These are phyloP conservation scores for Phytophthora uliginosa DNA, from an alignment of 352 stramenopile genomes.

Conservation along the genomic window DNA sequence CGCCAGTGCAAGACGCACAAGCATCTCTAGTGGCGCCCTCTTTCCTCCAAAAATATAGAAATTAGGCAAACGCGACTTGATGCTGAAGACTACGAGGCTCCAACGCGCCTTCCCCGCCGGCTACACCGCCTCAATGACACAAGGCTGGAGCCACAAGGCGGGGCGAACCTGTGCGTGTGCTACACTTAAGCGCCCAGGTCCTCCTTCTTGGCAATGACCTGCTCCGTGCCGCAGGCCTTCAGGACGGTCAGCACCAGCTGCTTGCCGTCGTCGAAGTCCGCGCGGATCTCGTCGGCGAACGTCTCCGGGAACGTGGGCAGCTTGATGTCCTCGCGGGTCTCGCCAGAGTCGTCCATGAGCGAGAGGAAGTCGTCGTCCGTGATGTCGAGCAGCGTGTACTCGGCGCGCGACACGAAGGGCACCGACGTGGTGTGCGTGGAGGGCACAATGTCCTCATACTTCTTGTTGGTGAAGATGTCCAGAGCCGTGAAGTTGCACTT, in stretches of 20 bases:
- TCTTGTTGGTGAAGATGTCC: slow-evolving; percentile 99
- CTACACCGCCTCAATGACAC: not conserved
- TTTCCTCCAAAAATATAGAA: slow-evolving; percentile 59
- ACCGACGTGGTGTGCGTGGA: slow-evolving; percentile 99
- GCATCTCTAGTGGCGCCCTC: slow-evolving; percentile 27
- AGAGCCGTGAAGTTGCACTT: slow-evolving; percentile 99
- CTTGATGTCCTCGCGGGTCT: slow-evolving; percentile 99
- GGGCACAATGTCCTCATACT: slow-evolving; percentile 99
- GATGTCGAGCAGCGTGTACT: slow-evolving; percentile 99
- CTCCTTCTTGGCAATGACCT: slow-evolving; percentile 99
- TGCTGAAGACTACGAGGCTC: slow-evolving; percentile 45
- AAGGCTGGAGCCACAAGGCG: slow-evolving; percentile 1
- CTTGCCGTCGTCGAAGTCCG: slow-evolving; percentile 97
- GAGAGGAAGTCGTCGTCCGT: slow-evolving; percentile 98
- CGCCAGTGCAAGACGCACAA: slow-evolving; percentile 23
- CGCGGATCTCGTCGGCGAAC: slow-evolving; percentile 97
- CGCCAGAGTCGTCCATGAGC: slow-evolving; percentile 98
- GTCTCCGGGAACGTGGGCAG: slow-evolving; percentile 96
- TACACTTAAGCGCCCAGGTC: slow-evolving; percentile 68
- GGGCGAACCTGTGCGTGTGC: slow-evolving; percentile 23
- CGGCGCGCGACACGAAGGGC: slow-evolving; percentile 97
- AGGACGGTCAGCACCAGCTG: slow-evolving; percentile 97
- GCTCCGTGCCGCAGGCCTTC: slow-evolving; percentile 97
- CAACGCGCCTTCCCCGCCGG: slow-evolving; percentile 33
- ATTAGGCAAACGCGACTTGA: slow-evolving; percentile 57